Conservation (phyloP, 352 stramenopile genomes). For the Halophytophthora batemanensis region DNA sequence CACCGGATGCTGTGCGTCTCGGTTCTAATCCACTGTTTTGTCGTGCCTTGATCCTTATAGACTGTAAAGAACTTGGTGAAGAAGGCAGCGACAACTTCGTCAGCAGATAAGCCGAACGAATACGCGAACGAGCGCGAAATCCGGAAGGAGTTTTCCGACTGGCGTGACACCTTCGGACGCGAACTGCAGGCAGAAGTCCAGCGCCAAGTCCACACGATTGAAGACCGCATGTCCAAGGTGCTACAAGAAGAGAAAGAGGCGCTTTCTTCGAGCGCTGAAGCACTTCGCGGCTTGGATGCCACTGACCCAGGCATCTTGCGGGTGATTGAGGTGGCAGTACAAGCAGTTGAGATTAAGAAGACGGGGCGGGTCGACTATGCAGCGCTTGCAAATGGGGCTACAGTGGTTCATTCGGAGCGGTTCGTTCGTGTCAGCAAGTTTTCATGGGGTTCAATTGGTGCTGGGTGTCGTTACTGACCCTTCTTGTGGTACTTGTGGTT, state of each 20-base stretch:
- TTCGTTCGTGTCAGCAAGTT: constrained; percentile 13
- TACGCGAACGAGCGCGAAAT: constrained; percentile 14
- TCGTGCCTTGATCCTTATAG: constrained; percentile 10
- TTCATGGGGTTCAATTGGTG: constrained; percentile 1
- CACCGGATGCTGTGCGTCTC: background rate
- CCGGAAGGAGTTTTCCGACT: constrained; percentile 28
- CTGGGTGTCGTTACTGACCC: background rate
- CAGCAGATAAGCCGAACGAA: constrained; percentile 3
- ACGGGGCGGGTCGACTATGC: constrained; percentile 59
- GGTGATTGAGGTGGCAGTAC: constrained; percentile 42
- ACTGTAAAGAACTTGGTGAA: constrained; percentile 23
- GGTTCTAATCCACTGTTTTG: constrained; percentile 9
- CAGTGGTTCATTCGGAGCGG: constrained; percentile 56
- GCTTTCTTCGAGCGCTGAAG: constrained; percentile 47
- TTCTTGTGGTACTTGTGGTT: constrained; percentile 1
- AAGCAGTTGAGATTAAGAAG: constrained; percentile 61
- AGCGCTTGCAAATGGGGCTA: constrained; percentile 61
- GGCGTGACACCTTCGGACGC: constrained; percentile 28
- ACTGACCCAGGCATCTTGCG: constrained; percentile 46
- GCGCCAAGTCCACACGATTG: constrained; percentile 49
- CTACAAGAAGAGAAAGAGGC: constrained; percentile 60
- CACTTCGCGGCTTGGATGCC: constrained; percentile 44
- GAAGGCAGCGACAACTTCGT: constrained; percentile 5
- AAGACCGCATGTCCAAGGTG: constrained; percentile 55
- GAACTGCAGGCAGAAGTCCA: constrained; percentile 49